Evolutionary conservation across 768 basidiomycete species (phyloP), one percentile per base, ranked within the genome.

Genomic region (Rhizopogon vinicolor): DNA sequence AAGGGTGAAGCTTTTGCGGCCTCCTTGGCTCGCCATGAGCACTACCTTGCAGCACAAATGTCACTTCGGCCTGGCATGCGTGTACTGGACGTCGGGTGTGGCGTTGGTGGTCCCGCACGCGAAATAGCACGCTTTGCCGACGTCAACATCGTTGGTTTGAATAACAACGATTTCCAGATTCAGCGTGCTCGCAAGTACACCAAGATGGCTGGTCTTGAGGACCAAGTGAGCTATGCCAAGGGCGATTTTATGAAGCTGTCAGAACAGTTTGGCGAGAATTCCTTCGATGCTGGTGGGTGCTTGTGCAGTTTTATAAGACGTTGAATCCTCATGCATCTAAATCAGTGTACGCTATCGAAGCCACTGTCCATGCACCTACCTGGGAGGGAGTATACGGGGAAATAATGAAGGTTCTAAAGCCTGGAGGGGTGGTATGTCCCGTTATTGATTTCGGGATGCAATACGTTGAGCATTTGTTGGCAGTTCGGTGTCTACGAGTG

Each of bases 401-500:
- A 74, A 94, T 96, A 69, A 80, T 81, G 71, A 90, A 87, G 74
- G 87, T 94, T 44, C 77, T 97, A 62, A 97, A 96, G 76, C 94
- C 94, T 3, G 93, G 93, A 73, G 94, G 93, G 59, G 75, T 87
- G 40, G 91, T 93, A 67, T 71, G 89, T 82, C 12, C 49, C 44
- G 18, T 22, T 18, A 16, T 35, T 22, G 19, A 4, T 33, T 48
- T 35, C 33, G 19, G 14, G 1, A 5, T 48, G 14, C 19, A 3
- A 19, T 16, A 35, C 16, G 22, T 9, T 35, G 18, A 48, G 5
- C 70, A 56, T 75, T 69, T 4, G 29, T 44, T 25, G 43, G 1
- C 59, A 92, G 87, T 94, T 94, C 71, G 93, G 92, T 66, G 87
- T 96, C 41, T 97, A 96, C 74, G 93, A 96, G 71, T 97, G 93